A percentile compares a stretch with the other conserved stretches of the same genome.
phyloP scores from a whole-genome alignment of 306 rosid genomes.

The Prunus mongolica region DNA sequence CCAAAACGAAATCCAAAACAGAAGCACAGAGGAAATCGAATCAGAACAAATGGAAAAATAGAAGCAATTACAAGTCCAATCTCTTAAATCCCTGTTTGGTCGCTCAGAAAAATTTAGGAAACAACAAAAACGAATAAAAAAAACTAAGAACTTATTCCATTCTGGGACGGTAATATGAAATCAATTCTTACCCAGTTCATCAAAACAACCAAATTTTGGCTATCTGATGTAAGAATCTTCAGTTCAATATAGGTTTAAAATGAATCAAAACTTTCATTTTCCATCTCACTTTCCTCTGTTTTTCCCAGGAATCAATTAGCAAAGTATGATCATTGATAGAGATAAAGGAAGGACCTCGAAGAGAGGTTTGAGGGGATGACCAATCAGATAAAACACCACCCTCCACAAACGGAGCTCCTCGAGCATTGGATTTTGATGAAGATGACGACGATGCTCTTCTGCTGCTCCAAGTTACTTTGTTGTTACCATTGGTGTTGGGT shows the following conservation, averaged over 20 bases:
- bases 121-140: too few relatives aligned
- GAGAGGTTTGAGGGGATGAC: constrained; percentile 31
- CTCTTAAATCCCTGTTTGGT: background rate
- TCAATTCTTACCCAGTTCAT: background rate
- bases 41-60: too few relatives aligned
- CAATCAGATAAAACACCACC: constrained; percentile 82
- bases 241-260: background rate
- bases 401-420: constrained; percentile 48
- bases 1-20: constrained; percentile 20
- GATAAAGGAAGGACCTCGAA: constrained; percentile 41
- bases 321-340: background rate
- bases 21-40: too few relatives aligned
- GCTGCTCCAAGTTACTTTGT: constrained; percentile 5
- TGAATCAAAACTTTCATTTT: background rate
- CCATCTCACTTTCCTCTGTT: background rate
- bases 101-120: background rate
- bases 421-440: constrained; percentile 1
- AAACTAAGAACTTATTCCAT: background rate
- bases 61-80: background rate
- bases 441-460: constrained; percentile 39
- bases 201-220: background rate
- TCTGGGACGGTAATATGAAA: background rate
- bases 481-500: constrained; percentile 6
- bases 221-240: background rate
- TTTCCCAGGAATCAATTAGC: constrained; percentile 6